A percentile compares a stretch with the other conserved stretches of the same genome.
These are phyloP conservation scores for Mrakia gelida DNA, from an alignment of 768 basidiomycete species.

Conservation along the genomic window DNA sequence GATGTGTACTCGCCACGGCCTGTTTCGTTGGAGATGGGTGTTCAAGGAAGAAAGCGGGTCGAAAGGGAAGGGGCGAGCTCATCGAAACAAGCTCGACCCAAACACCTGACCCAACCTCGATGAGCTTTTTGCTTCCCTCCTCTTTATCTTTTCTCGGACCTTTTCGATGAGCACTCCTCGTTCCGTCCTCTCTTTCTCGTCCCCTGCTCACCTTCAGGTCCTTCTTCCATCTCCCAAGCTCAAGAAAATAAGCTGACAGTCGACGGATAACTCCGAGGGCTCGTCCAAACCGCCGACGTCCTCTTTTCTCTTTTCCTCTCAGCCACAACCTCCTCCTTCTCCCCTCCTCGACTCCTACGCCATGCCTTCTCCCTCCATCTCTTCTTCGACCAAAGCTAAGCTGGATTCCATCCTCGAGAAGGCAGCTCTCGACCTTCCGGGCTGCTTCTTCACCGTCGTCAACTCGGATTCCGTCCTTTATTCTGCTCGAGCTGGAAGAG, in stretches of 20 bases:
- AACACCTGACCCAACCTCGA: too few species aligned
- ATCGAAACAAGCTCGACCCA: too few species aligned
- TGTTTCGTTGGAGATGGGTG: too few species aligned
- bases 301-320: neutral
- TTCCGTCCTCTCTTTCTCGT: neutral
- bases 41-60: too few species aligned
- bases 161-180: neutral
- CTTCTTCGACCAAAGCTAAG: slow-evolving; percentile 1
- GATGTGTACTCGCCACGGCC: too few species aligned
- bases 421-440: slow-evolving; percentile 28
- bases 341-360: neutral
- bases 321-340: too few species aligned
- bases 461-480: slow-evolving; percentile 34
- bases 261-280: too few species aligned
- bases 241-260: neutral
- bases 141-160: too few species aligned
- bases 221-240: neutral
- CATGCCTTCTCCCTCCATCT: neutral
- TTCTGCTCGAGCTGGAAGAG: slow-evolving; percentile 30
- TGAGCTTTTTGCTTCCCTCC: too few species aligned
- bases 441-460: slow-evolving; percentile 34
- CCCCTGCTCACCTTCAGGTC: neutral
- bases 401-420: slow-evolving; percentile 8
- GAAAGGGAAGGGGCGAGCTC: too few species aligned
- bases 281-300: neutral